phyloP scores from a whole-genome alignment of 176 grass and related monocot genomes.

The Eragrostis curvula region DNA sequence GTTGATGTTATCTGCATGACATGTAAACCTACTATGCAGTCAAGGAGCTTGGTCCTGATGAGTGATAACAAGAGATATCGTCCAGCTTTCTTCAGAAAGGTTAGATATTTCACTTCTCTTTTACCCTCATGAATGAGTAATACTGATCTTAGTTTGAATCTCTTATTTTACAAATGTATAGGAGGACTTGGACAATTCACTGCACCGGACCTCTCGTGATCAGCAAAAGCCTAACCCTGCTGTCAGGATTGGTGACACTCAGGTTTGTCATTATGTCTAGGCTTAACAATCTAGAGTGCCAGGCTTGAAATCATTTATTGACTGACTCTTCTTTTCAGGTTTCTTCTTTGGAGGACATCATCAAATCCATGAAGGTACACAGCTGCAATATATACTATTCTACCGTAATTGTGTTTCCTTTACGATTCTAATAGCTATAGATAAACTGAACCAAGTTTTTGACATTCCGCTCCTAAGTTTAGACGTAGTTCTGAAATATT shows the following conservation, averaged over 20 bases:
- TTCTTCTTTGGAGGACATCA: slow-evolving; percentile 79
- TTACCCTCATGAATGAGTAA: neutral
- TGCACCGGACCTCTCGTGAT: slow-evolving; percentile 62
- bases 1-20: slow-evolving; percentile 20
- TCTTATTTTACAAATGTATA: slow-evolving; percentile 44
- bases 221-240: slow-evolving; percentile 68
- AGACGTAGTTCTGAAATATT: neutral
- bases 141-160: slow-evolving; percentile 2
- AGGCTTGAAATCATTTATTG: slow-evolving; percentile 13
- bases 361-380: slow-evolving; percentile 84
- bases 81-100: slow-evolving; percentile 99
- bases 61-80: slow-evolving; percentile 89
- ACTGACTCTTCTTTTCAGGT: slow-evolving; percentile 51
- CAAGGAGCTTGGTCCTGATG: slow-evolving; percentile 82
- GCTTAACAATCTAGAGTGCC: slow-evolving; percentile 1
- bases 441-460: neutral
- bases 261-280: slow-evolving; percentile 50
- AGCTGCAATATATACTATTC: neutral
- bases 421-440: neutral
- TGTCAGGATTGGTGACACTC: slow-evolving; percentile 65
- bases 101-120: slow-evolving; percentile 28
- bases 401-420: neutral
- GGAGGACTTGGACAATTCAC: slow-evolving; percentile 93
- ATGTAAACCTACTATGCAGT: slow-evolving; percentile 53
- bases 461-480: no score